Percentiles rank a stretch among this genome's conserved stretches.
Evolutionary conservation across 2,329 filamentous ascomycete species (phyloP).

Genomic region (Neofusicoccum laricinum): DNA sequence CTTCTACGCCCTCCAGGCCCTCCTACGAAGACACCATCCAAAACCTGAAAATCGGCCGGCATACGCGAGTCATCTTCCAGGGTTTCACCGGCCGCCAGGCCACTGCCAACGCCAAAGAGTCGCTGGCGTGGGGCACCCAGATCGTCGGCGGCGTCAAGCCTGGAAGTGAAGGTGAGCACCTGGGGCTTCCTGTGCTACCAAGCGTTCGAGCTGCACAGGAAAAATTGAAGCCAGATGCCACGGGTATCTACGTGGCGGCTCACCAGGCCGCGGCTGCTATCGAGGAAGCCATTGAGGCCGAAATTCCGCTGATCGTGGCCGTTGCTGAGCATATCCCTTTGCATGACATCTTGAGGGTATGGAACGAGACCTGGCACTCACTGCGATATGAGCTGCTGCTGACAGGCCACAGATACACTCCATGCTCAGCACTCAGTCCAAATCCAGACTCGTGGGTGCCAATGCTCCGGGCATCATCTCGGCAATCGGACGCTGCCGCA

Average conservation of each 20-base stretch:
- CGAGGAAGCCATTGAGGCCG: slow-evolving; percentile 75
- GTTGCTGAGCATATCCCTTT: slow-evolving; percentile 79
- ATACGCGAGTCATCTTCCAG: slow-evolving; percentile 68
- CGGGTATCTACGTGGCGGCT: slow-evolving; percentile 77
- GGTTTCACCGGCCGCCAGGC: slow-evolving; percentile 68
- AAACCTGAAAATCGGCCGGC: slow-evolving; percentile 64
- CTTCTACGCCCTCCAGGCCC: slow-evolving; percentile 29
- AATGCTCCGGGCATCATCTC: slow-evolving; percentile 80
- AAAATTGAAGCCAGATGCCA: slow-evolving; percentile 70
- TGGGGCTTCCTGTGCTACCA: slow-evolving; percentile 69
- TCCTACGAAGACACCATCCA: slow-evolving; percentile 61
- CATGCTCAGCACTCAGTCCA: slow-evolving; percentile 68
- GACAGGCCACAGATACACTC: slow-evolving; percentile 56
- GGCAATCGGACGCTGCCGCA: slow-evolving; percentile 65
- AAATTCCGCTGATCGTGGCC: slow-evolving; percentile 73
- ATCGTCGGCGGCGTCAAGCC: slow-evolving; percentile 77
- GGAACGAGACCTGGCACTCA: slow-evolving; percentile 20
- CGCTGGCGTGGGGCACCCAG: slow-evolving; percentile 73
- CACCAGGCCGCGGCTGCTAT: slow-evolving; percentile 70
- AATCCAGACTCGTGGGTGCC: slow-evolving; percentile 72
- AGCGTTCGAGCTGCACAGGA: slow-evolving; percentile 67
- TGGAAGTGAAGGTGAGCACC: slow-evolving; percentile 62
- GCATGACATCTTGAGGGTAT: slow-evolving; percentile 71
- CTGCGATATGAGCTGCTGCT: slow-evolving; percentile 8
- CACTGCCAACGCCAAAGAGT: slow-evolving; percentile 73